Percentiles rank a stretch among this genome's conserved stretches.
Evolutionary conservation across 2,329 filamentous ascomycete genomes (phyloP).

Genomic region (Incumbomyces delicatus): DNA sequence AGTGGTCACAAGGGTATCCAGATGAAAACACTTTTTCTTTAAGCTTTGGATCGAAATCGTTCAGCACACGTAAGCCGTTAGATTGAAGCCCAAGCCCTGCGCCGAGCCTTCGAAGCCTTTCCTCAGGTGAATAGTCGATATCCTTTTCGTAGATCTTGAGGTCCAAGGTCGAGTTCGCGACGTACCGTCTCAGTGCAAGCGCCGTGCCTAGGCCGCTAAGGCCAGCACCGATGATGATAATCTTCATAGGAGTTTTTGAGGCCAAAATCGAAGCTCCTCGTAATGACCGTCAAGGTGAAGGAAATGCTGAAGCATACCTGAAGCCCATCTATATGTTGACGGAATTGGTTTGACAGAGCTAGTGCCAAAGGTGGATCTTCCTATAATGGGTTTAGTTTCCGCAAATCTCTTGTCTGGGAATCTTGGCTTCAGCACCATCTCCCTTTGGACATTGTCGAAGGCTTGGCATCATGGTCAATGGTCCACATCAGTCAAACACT

Average conservation of each 20-base stretch:
- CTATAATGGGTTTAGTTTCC: not conserved
- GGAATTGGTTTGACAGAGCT: not conserved
- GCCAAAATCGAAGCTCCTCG: not conserved
- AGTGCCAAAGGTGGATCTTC: not conserved
- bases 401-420: not conserved
- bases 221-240: slow-evolving; percentile 1
- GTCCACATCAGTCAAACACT: too few species aligned
- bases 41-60: slow-evolving; percentile 27
- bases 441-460: too few species aligned
- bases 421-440: too few species aligned
- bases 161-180: not conserved
- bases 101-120: slow-evolving; percentile 18
- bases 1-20: slow-evolving; percentile 26
- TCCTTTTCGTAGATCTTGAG: not conserved
- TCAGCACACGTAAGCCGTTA: slow-evolving; percentile 30
- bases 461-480: too few species aligned
- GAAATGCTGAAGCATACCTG: not conserved
- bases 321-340: not conserved
- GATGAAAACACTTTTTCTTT: slow-evolving; percentile 24
- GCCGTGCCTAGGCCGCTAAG: not conserved
- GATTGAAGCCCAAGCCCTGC: slow-evolving; percentile 29
- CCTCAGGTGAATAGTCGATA: not conserved
- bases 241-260: not conserved
- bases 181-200: not conserved
- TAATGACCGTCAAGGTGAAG: not conserved